Conservation (phyloP, 768 basidiomycete species). For the Leccinum disarticulatum region DNA sequence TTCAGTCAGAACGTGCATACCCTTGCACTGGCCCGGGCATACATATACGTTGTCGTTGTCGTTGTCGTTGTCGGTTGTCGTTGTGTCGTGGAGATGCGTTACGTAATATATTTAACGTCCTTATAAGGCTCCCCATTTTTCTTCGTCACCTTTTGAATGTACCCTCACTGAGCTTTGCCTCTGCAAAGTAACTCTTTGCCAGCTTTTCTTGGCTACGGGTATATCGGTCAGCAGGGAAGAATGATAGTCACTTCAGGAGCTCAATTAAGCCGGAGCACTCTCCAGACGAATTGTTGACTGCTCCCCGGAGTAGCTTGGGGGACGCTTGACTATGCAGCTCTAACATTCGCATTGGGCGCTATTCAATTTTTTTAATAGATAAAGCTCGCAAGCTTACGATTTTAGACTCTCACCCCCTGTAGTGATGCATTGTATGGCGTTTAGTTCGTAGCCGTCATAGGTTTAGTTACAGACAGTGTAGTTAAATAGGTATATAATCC, state of each 20-base stretch:
- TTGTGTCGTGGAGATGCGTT: too few species aligned
- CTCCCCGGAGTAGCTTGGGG: conserved; percentile 42
- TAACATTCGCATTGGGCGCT: conserved; percentile 46
- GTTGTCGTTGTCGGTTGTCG: too few species aligned
- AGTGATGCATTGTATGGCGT: not conserved
- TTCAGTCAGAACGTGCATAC: too few species aligned
- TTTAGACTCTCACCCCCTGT: too few species aligned
- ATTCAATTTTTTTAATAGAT: too few species aligned
- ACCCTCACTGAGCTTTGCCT: conserved; percentile 32
- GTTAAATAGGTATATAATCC: not conserved
- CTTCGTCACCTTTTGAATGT: not conserved
- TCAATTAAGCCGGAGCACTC: conserved; percentile 83
- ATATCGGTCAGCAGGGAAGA: conserved; percentile 48
- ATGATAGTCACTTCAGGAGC: conserved; percentile 36
- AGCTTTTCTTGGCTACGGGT: conserved; percentile 49
- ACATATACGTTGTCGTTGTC: too few species aligned
- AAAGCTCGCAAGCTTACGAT: too few species aligned
- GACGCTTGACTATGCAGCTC: conserved; percentile 78
- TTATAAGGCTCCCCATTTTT: not conserved
- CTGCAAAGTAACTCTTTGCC: conserved; percentile 56
- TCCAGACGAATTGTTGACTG: conserved; percentile 41
- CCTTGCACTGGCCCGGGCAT: too few species aligned
- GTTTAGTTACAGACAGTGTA: not conserved
- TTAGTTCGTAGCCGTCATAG: not conserved
- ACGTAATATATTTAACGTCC: conserved; percentile 12